Evolutionary conservation across 2,329 filamentous ascomycete species (phyloP), one percentile per base, ranked within the genome.

Genomic region (Xylariaceae sp.): DNA sequence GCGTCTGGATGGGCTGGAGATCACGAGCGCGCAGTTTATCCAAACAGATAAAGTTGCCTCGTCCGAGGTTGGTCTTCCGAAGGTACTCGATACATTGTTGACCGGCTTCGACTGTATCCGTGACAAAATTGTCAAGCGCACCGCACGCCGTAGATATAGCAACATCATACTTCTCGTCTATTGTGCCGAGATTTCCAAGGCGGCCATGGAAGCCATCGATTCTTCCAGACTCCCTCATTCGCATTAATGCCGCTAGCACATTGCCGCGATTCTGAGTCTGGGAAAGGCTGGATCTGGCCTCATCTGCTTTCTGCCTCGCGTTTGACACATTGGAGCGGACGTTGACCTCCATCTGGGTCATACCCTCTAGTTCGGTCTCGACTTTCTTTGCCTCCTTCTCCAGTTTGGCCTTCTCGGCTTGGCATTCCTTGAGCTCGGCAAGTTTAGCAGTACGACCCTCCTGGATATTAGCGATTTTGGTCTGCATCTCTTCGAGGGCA

Each of bases 51-150:
- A 99, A 98, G 76, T 97, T 97, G 57, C 93, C 95, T 66, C 96
- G 87, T 12, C 95, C 95, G 2, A 99, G 86, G 65, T 97, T 97
- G 67, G 96, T 99, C 80, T 98, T 99, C 53, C 95, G 87, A 12
- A 99, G 82, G 69, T 99, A 95, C 70, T 98, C 95, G 61, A 99
- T 98, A 73, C 96, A 99, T 72, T 98, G 93, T 74, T 99, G 95
- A 62, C 93, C 95, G 56, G 92, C 90, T 67, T 98, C 95, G 14
- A 98, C 93, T 0, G 91, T 93, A 67, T 98, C 95, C 0, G 96
- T 96, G 9, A 99, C 93, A 74, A 99, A 93, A 70, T 98, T 96
- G 74, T 99, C 91, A 9, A 99, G 84, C 2, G 89, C 84, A 44
- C 90, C 88, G 65, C 95, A 98, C 10, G 95, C 96, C 0, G 95